Percentiles rank a stretch among this genome's conserved stretches.
Evolutionary conservation across 2,329 filamentous ascomycete species (phyloP).

Genomic region (Arthrobotrys iridis): DNA sequence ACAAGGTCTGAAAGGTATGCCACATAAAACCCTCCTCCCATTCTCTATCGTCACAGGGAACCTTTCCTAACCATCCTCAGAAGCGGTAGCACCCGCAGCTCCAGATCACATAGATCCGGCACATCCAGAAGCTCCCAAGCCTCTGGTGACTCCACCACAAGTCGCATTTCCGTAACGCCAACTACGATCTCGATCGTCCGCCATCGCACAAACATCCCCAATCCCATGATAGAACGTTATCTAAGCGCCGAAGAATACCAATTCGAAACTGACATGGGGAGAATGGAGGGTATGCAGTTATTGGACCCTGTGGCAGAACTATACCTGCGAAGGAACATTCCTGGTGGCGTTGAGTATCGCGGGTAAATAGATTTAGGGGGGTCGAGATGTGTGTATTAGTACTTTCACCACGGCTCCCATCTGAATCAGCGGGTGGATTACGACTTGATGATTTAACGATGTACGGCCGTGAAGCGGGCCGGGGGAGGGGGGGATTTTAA

Average conservation of each 20-base stretch:
- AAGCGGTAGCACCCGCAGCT: neutral
- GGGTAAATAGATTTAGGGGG: neutral
- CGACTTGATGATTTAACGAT: no score
- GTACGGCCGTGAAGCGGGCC: no score
- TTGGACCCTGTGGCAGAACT: neutral
- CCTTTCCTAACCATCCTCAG: neutral
- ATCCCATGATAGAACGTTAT: neutral
- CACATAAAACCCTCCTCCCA: neutral
- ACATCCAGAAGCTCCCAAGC: neutral
- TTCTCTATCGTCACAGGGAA: neutral
- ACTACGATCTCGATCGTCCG: neutral
- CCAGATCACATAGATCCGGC: neutral
- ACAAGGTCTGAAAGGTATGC: neutral
- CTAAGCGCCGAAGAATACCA: neutral
- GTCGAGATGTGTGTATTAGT: neutral
- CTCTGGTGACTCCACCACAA: neutral
- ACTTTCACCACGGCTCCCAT: no score
- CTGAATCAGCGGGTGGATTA: no score
- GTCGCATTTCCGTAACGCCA: neutral
- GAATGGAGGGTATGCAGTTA: neutral
- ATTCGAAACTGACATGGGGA: conserved; percentile 20
- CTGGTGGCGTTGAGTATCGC: neutral
- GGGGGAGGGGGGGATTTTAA: no score
- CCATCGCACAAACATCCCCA: conserved; percentile 1
- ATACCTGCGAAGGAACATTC: neutral